Base-by-base conservation (phyloP, 441 rosid species). In the Adansonia grandidieri region DNA sequence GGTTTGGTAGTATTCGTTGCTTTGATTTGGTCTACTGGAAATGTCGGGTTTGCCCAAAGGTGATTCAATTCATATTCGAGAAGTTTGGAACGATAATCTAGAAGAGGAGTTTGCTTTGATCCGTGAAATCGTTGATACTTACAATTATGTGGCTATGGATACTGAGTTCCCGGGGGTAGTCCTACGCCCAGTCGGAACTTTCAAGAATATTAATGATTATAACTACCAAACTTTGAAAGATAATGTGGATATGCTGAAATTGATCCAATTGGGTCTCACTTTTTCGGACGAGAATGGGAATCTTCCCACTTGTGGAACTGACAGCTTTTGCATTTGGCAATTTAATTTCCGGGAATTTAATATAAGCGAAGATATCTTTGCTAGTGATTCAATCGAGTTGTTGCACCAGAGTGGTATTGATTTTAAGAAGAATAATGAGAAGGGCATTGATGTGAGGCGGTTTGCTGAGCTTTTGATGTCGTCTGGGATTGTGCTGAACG, bases 261-360 rank as follows among this genome's bases (percentile, higher is more conserved):
- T 93, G 79, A 91, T 93, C 77, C 97, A 93, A 68, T 82, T 93
- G 76, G 97, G 97, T 17, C 91, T 93, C 54, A 85, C 95, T 0
- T 88, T 93, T 22, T 79, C 91, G 5, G 96, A 91, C 42, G 91
- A 77, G 10, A 75, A 86, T 10, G 97, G 96, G 22, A 89, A 93
- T 75, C 86, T 93, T 47, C 96, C 97, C 0, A 87, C 84, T 9
- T 87, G 89, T 60, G 97, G 96, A 53, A 81, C 90, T 0, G 90
- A 87, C 53, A 88, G 76, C 54, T 85, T 57, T 51, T 91, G 89
- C 80, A 76, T 89, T 19, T 91, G 94, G 96, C 97, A 93, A 72
- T 90, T 93, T 85, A 91, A 93, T 79, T 91, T 93, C 79, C 83
- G 88, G 0, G 96, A 91, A 50, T 93, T 90, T 72, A 84, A 87